Percentiles rank a stretch among this genome's conserved stretches.
These are phyloP conservation scores for Phyllosticta capitalensis DNA, from an alignment of 2,329 filamentous ascomycete species.

Conservation along the genomic window DNA sequence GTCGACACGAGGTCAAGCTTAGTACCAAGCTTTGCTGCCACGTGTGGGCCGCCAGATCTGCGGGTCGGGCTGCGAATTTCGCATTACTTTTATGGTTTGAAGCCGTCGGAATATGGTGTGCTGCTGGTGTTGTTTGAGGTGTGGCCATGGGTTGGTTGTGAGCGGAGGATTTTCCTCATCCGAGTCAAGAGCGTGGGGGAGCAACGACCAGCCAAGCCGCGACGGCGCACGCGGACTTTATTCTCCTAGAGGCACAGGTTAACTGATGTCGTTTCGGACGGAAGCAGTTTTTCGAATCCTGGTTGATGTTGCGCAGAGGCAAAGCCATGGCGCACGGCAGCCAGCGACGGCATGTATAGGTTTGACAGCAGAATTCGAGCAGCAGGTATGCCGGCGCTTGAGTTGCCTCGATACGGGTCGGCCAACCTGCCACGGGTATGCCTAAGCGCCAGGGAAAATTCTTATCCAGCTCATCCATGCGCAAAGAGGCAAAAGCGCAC, in stretches of 20 bases:
- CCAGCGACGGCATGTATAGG: not conserved
- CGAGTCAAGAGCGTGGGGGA: not conserved
- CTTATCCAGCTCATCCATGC: not conserved
- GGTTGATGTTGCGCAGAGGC: too few species aligned
- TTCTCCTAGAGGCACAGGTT: not conserved
- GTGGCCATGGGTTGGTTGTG: not conserved
- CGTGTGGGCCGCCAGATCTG: not conserved
- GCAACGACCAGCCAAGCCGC: not conserved
- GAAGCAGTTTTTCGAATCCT: not conserved
- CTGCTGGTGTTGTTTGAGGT: not conserved
- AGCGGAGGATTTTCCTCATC: not conserved
- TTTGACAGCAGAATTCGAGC: not conserved
- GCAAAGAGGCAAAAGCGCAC: not conserved
- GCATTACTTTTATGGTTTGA: not conserved
- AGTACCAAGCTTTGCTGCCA: not conserved
- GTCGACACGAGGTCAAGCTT: not conserved
- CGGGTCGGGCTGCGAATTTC: not conserved
- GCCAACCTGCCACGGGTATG: not conserved
- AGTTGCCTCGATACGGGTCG: not conserved
- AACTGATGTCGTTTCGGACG: too few species aligned
- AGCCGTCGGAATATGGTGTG: not conserved
- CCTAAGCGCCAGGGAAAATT: not conserved
- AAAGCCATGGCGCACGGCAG: not conserved
- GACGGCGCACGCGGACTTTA: not conserved
- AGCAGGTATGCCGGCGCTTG: not conserved